Base-by-base conservation (phyloP, 192 early-diverging fungal species). In the Backusella parvicylindrica region DNA sequence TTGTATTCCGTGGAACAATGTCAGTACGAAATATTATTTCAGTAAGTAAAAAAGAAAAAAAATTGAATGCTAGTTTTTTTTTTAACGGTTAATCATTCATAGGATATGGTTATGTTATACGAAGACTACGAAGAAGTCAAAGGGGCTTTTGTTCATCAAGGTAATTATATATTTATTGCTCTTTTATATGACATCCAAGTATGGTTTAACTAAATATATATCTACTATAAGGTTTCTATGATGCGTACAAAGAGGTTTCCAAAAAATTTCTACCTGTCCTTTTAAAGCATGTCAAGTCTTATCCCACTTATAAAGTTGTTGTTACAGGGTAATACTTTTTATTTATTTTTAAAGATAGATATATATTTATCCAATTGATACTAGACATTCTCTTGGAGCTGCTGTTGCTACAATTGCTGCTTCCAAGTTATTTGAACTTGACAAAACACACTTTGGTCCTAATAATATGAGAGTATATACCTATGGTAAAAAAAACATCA, bases 371-470 rank as follows among this genome's bases (percentile, higher is more conserved):
- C 6, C 33, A 2, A 64, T 41, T 41, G 38, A 16, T 73, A 9
- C 18, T 33, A 76, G 74, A 0, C 79, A 80, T 32, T 76, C 74
- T 3, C 75, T 80, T 31, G 79, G 79, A 38, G 79, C 63, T 53
- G 64, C 74, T 26, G 0, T 72, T 1, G 74, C 79, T 16, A 47
- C 67, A 16, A n/a, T 80, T 33, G 40, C 73, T n/a, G 66, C 74
- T 11, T 11, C 76, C 13, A 71, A 80, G 35, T 38, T 80, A 38
- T 75, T 67, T 49, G 74, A 80, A 7, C 32, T 65, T 0, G 65
- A 73, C 2, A 37, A 60, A 26, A 9, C 11, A 11, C 49, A 41
- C 3, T 72, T 78, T 28, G 73, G 41, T 31, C 43, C 71, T 11
- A 33, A 26, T 35, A 73, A 73, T 30, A 53, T 78, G 30, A 33